phyloP scores from a whole-genome alignment of 352 stramenopile species.

The Phytophthora rubi region DNA sequence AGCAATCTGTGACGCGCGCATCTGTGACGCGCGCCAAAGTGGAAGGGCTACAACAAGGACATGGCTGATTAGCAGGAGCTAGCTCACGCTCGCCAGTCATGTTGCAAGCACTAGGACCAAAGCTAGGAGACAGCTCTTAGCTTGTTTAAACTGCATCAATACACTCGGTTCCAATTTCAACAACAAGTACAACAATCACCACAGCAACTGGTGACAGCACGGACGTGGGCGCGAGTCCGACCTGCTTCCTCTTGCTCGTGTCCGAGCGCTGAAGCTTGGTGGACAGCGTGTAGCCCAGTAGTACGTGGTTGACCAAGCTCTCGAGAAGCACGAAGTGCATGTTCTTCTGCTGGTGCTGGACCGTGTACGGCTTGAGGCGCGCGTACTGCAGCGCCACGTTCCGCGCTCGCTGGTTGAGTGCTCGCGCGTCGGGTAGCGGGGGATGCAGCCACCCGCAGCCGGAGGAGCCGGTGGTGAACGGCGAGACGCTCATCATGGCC shows the following conservation, averaged over 20 bases:
- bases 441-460: too few relatives aligned
- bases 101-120: background rate
- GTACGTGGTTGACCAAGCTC: conserved; percentile 54
- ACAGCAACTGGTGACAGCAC: too few relatives aligned
- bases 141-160: conserved; percentile 6
- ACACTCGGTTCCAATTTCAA: conserved; percentile 1
- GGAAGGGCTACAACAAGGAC: background rate
- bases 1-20: conserved; percentile 1
- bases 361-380: conserved; percentile 45
- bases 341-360: conserved; percentile 10
- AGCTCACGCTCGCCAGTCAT: background rate
- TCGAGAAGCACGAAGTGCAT: conserved; percentile 11
- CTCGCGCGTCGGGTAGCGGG: too few relatives aligned
- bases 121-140: conserved; percentile 1
- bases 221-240: too few relatives aligned
- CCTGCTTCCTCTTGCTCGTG: background rate
- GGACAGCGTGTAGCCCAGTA: conserved; percentile 70
- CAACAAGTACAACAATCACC: conserved; percentile 7
- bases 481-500: too few relatives aligned
- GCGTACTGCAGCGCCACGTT: conserved; percentile 47
- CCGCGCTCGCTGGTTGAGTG: too few relatives aligned
- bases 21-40: conserved; percentile 1
- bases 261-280: conserved; percentile 67
- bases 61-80: background rate
- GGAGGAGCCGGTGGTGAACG: too few relatives aligned